A percentile compares a stretch with the other conserved stretches of the same genome.
phyloP scores from a whole-genome alignment of 2,329 filamentous ascomycete genomes.

The Trichoderma harzianum region DNA sequence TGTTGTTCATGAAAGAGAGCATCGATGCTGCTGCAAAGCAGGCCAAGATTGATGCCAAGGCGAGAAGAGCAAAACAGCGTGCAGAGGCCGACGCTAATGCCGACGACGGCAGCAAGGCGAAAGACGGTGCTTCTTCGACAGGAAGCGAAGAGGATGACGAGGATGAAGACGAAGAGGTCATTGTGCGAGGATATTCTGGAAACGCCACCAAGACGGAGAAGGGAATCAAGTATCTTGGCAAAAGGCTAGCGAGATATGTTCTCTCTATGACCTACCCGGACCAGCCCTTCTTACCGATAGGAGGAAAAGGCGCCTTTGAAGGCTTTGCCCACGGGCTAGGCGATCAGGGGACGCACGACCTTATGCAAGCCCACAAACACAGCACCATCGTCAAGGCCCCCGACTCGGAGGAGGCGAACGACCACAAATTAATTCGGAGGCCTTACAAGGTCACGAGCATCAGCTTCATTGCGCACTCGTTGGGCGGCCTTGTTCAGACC shows the following conservation, averaged over 20 bases:
- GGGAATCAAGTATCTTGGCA: slow-evolving; percentile 95
- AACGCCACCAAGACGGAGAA: slow-evolving; percentile 90
- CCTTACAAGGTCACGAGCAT: slow-evolving; percentile 88
- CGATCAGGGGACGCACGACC: slow-evolving; percentile 40
- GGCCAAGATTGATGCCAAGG: slow-evolving; percentile 66
- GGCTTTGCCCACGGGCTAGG: slow-evolving; percentile 39
- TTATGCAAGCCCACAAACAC: slow-evolving; percentile 54
- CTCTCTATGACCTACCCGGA: slow-evolving; percentile 89
- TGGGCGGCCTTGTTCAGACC: slow-evolving; percentile 85
- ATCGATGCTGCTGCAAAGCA: slow-evolving; percentile 81
- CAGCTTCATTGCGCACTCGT: slow-evolving; percentile 88
- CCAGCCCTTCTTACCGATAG: slow-evolving; percentile 74
- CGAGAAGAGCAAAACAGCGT: slow-evolving; percentile 52
- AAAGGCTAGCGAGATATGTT: slow-evolving; percentile 87
- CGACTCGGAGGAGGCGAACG: slow-evolving; percentile 47
- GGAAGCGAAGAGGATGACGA: slow-evolving; percentile 46
- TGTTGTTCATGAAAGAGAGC: slow-evolving; percentile 96
- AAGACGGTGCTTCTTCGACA: slow-evolving; percentile 10
- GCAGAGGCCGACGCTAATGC: slow-evolving; percentile 20
- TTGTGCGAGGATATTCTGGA: slow-evolving; percentile 84
- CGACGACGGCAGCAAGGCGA: not conserved
- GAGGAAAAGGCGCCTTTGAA: slow-evolving; percentile 48
- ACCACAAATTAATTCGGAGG: slow-evolving; percentile 37
- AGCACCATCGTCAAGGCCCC: slow-evolving; percentile 56
- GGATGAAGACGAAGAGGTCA: slow-evolving; percentile 76